Percentiles rank a stretch among this genome's conserved stretches.
phyloP scores from a whole-genome alignment of 345 rosid genomes.

The Heritiera littoralis region DNA sequence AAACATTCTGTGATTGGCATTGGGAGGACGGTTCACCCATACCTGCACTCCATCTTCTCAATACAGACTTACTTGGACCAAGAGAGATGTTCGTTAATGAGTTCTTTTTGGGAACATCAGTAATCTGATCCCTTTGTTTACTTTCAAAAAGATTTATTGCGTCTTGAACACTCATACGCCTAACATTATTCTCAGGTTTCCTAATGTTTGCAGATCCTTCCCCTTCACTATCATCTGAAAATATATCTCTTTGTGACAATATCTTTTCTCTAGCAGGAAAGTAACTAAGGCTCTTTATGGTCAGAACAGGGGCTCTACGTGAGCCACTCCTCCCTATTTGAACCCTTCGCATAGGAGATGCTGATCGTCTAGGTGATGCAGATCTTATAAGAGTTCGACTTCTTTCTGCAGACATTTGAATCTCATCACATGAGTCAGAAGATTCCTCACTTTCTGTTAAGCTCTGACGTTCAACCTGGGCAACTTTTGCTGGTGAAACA shows the following conservation, averaged over 20 bases:
- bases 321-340: constrained; percentile 63
- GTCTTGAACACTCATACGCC: constrained; percentile 66
- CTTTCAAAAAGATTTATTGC: constrained; percentile 65
- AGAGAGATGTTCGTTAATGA: constrained; percentile 33
- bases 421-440: constrained; percentile 44
- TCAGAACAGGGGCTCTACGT: constrained; percentile 53
- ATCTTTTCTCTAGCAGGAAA: constrained; percentile 50
- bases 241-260: constrained; percentile 37
- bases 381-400: constrained; percentile 55
- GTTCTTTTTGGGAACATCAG: constrained; percentile 41
- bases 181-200: constrained; percentile 41
- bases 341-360: constrained; percentile 72
- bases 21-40: constrained; percentile 41
- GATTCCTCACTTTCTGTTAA: constrained; percentile 49
- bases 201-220: constrained; percentile 45
- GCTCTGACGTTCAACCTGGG: constrained; percentile 54
- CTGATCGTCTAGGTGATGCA: constrained; percentile 61
- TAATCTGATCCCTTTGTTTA: constrained; percentile 50
- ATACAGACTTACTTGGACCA: constrained; percentile 47
- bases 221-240: constrained; percentile 38
- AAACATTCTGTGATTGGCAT: constrained; percentile 31
- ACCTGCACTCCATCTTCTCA: constrained; percentile 72
- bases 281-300: constrained; percentile 59
- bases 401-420: constrained; percentile 47
- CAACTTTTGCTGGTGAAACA: constrained; percentile 65